These are phyloP conservation scores for Maudiozyma barnettii DNA, from an alignment of 805 yeast species.

Conservation along the genomic window DNA sequence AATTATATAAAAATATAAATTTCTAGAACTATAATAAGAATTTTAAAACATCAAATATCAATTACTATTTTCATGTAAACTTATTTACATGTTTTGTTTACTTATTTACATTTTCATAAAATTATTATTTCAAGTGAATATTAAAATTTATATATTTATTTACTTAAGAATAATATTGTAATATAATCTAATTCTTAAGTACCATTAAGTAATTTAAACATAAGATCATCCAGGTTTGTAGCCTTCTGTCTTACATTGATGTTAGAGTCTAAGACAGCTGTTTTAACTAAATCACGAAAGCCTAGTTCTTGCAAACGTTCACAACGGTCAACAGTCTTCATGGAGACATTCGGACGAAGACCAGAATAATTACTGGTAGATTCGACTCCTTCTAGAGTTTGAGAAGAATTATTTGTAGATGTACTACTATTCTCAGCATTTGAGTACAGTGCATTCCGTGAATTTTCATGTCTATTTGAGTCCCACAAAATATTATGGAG, in stretches of 20 bases:
- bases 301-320: slow-evolving; percentile 22
- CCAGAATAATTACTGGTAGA: slow-evolving; percentile 1
- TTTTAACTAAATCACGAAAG: slow-evolving; percentile 21
- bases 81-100: background rate
- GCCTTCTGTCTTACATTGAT: slow-evolving; percentile 27
- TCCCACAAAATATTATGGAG: slow-evolving; percentile 28
- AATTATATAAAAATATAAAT: slow-evolving; percentile 9
- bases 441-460: background rate
- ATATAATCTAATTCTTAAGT: slow-evolving; percentile 10
- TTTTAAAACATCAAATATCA: background rate
- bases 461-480: slow-evolving; percentile 16
- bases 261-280: slow-evolving; percentile 20
- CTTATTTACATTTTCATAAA: background rate
- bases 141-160: background rate
- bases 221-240: slow-evolving; percentile 23
- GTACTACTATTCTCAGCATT: background rate
- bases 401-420: background rate
- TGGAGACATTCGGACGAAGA: background rate
- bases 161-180: background rate
- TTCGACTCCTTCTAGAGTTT: no score
- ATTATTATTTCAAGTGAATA: background rate
- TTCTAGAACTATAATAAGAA: slow-evolving; percentile 10
- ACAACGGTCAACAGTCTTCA: slow-evolving; percentile 20
- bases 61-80: background rate
- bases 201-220: slow-evolving; percentile 13